Evolutionary conservation across 2,329 filamentous ascomycete genomes (phyloP).

Genomic region (Ophiostoma ips): DNA sequence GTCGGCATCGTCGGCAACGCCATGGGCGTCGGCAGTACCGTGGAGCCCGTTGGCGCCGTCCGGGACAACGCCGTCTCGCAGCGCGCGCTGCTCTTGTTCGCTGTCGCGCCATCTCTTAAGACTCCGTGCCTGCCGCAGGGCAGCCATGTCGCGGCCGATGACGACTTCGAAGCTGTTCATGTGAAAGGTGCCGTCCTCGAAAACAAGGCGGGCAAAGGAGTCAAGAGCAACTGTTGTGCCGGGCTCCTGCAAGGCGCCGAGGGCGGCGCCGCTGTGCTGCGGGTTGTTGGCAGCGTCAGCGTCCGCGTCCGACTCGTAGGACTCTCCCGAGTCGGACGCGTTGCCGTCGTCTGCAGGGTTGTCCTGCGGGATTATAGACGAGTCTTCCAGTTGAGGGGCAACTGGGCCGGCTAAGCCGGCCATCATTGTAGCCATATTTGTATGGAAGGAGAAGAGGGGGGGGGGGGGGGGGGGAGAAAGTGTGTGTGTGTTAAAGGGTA

Average conservation of each 20-base stretch:
- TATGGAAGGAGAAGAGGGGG: not conserved
- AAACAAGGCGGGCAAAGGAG: constrained; percentile 49
- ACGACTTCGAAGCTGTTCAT: constrained; percentile 63
- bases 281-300: not conserved
- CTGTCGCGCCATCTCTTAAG: constrained; percentile 24
- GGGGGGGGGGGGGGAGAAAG: too few species aligned
- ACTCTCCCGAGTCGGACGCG: not conserved
- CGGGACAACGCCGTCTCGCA: not conserved
- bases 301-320: not conserved
- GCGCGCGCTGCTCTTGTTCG: not conserved
- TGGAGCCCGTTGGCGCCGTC: constrained; percentile 29
- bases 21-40: constrained; percentile 32
- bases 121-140: constrained; percentile 38
- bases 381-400: not conserved
- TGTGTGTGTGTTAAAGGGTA: too few species aligned
- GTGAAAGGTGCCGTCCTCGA: constrained; percentile 63
- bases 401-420: constrained; percentile 1
- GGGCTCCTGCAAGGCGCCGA: not conserved
- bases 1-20: constrained; percentile 6
- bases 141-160: constrained; percentile 55
- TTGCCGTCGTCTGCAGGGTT: not conserved
- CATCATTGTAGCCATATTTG: not conserved
- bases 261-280: not conserved
- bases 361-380: not conserved
- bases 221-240: constrained; percentile 22